phyloP scores from a whole-genome alignment of 805 yeast species.

The Metschnikowia peoriensis region DNA sequence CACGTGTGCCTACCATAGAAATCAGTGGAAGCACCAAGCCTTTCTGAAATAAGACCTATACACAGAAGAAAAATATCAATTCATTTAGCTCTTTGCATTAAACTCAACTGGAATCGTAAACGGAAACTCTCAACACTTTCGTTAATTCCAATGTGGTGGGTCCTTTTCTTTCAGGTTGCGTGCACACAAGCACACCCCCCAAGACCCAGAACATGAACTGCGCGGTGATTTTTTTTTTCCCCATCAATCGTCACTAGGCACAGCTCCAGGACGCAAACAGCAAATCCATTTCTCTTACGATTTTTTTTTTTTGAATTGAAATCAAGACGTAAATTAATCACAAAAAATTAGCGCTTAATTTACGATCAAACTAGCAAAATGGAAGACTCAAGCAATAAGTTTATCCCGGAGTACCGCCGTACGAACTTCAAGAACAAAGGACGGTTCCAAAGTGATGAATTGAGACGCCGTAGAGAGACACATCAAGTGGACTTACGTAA shows the following conservation, averaged over 20 bases:
- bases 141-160: no score
- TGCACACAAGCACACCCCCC: neutral
- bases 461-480: slow-evolving; percentile 96
- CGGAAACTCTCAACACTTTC: no score
- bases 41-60: no score
- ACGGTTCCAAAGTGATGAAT: slow-evolving; percentile 90
- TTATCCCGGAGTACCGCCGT: slow-evolving; percentile 96
- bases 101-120: no score
- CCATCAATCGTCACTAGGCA: neutral
- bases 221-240: slow-evolving; percentile 1
- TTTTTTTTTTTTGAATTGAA: neutral
- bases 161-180: neutral
- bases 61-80: no score
- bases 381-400: slow-evolving; percentile 80
- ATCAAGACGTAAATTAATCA: neutral
- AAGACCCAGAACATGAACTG: neutral
- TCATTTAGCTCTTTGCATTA: no score
- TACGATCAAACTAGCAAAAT: slow-evolving; percentile 29
- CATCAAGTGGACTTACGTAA: slow-evolving; percentile 96
- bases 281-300: neutral
- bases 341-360: neutral
- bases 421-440: slow-evolving; percentile 94
- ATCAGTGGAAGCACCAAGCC: no score
- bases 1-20: no score
- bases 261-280: slow-evolving; percentile 1